phyloP scores from a whole-genome alignment of 768 basidiomycete genomes.

The Trametes cingulata region DNA sequence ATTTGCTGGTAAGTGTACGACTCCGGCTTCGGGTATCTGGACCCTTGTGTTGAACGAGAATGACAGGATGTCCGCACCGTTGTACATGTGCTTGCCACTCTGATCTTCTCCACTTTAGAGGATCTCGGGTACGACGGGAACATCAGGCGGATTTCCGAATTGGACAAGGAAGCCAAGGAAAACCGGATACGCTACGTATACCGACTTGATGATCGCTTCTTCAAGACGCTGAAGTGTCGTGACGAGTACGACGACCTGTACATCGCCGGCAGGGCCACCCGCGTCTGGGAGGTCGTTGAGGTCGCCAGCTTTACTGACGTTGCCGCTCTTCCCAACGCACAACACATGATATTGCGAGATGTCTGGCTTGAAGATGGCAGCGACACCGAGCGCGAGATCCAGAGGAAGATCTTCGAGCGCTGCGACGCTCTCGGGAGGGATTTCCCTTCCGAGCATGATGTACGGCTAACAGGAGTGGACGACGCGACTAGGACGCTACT shows the following conservation, averaged over 20 bases:
- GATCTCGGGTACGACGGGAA: slow-evolving; percentile 5
- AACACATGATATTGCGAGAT: slow-evolving; percentile 2
- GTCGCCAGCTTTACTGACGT: not conserved
- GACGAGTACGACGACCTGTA: not conserved
- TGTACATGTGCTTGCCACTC: not conserved
- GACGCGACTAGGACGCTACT: not conserved
- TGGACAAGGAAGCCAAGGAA: not conserved
- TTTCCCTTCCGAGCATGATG: not conserved
- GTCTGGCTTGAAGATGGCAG: slow-evolving; percentile 4
- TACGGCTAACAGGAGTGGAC: not conserved
- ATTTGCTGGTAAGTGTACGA: not conserved
- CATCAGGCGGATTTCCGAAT: not conserved
- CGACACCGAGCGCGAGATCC: slow-evolving; percentile 3
- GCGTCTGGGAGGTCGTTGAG: slow-evolving; percentile 2
- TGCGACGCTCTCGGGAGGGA: slow-evolving; percentile 1
- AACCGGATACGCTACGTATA: slow-evolving; percentile 1
- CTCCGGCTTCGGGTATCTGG: too few species aligned
- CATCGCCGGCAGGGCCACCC: slow-evolving; percentile 1
- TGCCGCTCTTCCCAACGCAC: not conserved
- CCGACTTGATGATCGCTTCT: not conserved
- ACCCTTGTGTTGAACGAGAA: not conserved
- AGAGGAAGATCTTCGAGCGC: slow-evolving; percentile 4
- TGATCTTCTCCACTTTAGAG: slow-evolving; percentile 5
- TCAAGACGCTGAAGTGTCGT: not conserved
- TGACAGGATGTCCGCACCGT: slow-evolving; percentile 1